Conservation (phyloP, 2,329 filamentous ascomycete genomes). For the Dryadomyces sulphureus region DNA sequence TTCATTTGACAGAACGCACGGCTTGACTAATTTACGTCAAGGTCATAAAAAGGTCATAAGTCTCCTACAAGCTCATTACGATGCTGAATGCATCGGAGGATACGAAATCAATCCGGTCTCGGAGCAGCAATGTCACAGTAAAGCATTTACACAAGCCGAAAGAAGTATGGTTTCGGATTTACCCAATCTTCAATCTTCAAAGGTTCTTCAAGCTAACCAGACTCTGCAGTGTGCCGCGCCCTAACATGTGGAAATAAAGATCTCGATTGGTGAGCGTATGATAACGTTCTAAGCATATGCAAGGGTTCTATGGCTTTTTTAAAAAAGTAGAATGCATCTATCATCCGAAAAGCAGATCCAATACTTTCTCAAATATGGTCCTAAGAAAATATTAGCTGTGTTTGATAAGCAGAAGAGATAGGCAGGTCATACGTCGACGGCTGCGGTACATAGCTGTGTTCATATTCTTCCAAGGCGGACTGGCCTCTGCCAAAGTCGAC, state of each 20-base stretch:
- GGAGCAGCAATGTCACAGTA: background rate
- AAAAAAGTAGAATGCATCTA: too few species aligned
- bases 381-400: background rate
- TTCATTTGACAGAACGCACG: too few species aligned
- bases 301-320: too few species aligned
- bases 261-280: too few species aligned
- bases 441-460: slow-evolving; percentile 15
- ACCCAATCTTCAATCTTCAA: background rate
- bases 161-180: background rate
- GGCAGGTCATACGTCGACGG: background rate
- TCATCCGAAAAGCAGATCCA: too few species aligned
- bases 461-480: slow-evolving; percentile 38
- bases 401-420: background rate
- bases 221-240: too few species aligned
- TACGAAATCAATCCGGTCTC: background rate
- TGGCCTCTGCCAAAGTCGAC: slow-evolving; percentile 47
- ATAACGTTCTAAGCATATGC: too few species aligned
- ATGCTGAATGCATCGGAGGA: background rate
- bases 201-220: too few species aligned
- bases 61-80: background rate
- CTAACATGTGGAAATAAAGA: too few species aligned
- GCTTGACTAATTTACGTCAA: background rate
- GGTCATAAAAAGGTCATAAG: background rate
- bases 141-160: slow-evolving; percentile 1
- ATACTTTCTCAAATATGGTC: too few species aligned